These are phyloP conservation scores for Clavispora carvajalis DNA, from an alignment of 805 yeast species.

Conservation along the genomic window DNA sequence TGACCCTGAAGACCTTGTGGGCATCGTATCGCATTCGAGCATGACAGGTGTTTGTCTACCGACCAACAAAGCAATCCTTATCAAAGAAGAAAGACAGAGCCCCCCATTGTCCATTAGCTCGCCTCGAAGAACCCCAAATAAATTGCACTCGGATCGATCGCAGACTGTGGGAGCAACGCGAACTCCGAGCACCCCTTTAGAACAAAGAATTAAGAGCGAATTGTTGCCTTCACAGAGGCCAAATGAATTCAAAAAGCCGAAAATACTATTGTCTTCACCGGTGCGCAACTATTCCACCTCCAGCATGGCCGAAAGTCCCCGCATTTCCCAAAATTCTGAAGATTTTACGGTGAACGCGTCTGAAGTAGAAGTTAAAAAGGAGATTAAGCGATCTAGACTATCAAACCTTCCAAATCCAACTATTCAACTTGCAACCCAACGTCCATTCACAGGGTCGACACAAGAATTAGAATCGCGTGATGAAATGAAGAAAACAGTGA, in stretches of 20 bases:
- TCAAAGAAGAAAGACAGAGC: neutral
- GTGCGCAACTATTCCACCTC: neutral
- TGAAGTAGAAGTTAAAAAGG: neutral
- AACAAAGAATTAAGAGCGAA: neutral
- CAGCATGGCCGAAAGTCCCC: neutral
- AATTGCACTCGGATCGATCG: neutral
- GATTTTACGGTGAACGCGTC: neutral
- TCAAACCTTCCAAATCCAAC: conserved; percentile 14
- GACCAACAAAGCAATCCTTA: too few species aligned
- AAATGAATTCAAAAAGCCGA: conserved; percentile 1
- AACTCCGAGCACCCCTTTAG: too few species aligned
- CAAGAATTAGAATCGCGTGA: conserved; percentile 1
- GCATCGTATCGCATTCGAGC: conserved; percentile 2
- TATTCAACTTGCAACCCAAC: conserved; percentile 28
- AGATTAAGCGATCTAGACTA: neutral
- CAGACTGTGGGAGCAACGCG: neutral
- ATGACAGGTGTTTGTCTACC: neutral
- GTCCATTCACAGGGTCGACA: conserved; percentile 2
- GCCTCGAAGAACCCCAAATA: neutral
- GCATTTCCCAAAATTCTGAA: too few species aligned
- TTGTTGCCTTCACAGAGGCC: neutral
- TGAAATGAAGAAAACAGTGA: conserved; percentile 23
- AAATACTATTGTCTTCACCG: neutral
- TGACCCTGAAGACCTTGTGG: conserved; percentile 17
- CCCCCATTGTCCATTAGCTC: neutral